These are phyloP conservation scores for Daedaleopsis nitida DNA, from an alignment of 768 basidiomycete genomes.

Conservation along the genomic window DNA sequence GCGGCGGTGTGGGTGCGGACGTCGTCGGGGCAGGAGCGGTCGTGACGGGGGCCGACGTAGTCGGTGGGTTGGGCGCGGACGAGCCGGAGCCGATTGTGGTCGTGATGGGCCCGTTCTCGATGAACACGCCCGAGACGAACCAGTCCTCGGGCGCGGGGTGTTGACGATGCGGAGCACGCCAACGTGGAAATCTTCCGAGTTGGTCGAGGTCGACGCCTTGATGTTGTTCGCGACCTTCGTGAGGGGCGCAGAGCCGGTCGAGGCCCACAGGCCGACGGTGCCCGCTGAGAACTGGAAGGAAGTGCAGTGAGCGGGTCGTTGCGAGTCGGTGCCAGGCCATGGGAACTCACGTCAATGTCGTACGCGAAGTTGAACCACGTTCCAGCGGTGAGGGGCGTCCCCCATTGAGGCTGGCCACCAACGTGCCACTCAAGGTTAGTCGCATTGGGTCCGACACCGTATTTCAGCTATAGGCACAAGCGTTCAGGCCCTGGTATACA, in stretches of 20 bases:
- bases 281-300: slow-evolving; percentile 46
- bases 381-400: slow-evolving; percentile 49
- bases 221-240: slow-evolving; percentile 50
- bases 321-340: background rate
- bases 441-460: slow-evolving; percentile 51
- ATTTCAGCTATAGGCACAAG: slow-evolving; percentile 45
- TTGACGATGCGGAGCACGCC: slow-evolving; percentile 60
- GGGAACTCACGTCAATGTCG: slow-evolving; percentile 53
- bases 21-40: slow-evolving; percentile 29
- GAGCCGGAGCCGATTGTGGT: slow-evolving; percentile 47
- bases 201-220: slow-evolving; percentile 53
- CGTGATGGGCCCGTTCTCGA: slow-evolving; percentile 58
- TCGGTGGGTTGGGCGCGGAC: slow-evolving; percentile 4
- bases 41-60: slow-evolving; percentile 14
- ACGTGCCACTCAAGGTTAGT: slow-evolving; percentile 59
- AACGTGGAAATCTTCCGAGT: slow-evolving; percentile 63
- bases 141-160: slow-evolving; percentile 51
- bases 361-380: slow-evolving; percentile 71
- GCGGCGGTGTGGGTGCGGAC: slow-evolving; percentile 13
- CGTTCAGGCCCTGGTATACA: background rate
- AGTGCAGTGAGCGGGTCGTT: background rate
- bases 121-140: slow-evolving; percentile 62
- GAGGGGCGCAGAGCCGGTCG: slow-evolving; percentile 49
- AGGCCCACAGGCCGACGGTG: slow-evolving; percentile 62
- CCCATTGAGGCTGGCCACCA: slow-evolving; percentile 47